Evolutionary conservation across 257 asterid genomes (phyloP), one percentile per base, ranked within the genome.

Genomic region (Ophiorrhiza pumila): DNA sequence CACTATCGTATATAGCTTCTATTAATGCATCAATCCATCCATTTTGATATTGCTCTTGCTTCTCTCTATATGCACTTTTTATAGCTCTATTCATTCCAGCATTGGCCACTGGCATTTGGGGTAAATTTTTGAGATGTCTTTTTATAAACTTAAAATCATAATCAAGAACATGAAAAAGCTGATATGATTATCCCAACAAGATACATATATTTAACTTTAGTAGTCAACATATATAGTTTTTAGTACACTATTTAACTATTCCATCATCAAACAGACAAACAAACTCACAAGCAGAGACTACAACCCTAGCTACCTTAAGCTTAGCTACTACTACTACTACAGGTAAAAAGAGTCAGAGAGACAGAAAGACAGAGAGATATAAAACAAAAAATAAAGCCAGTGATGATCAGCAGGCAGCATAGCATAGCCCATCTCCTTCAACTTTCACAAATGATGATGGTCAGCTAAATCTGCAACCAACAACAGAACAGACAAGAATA

Each of bases 401-500:
- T 65, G 56, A 31, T 15, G 18, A 32, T 14, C 47, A 53, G 63
- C 73, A 13, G 39, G n/a, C n/a, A 18, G 17, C 35, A 34, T 42
- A 18, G 31, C 43, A 31, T 31, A 20, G 4, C 43, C 63, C 63
- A 23, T n/a, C 27, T 25, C 14, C 39, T 43, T 25, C 39, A 17
- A 14, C 49, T 3, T 43, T 41, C 65, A 23, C 39, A 2, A 15
- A 25, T n/a, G n/a, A n/a, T n/a, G n/a, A n/a, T n/a, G n/a, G 35
- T 35, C 41, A 23, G 52, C 41, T 70, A 70, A 70, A 70, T 55
- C 74, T 70, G 74, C 65, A 70, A 55, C n/a, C 15, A 8, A 18
- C 17, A 11, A 0, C 35, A 27, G 13, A 27, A 27, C 0, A 56
- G 1, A 27, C 2, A 22, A 23, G 6, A 4, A 45, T 10, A 18